phyloP scores from a whole-genome alignment of 2,329 filamentous ascomycete species.

The Paraphaeosphaeria sporulosa region DNA sequence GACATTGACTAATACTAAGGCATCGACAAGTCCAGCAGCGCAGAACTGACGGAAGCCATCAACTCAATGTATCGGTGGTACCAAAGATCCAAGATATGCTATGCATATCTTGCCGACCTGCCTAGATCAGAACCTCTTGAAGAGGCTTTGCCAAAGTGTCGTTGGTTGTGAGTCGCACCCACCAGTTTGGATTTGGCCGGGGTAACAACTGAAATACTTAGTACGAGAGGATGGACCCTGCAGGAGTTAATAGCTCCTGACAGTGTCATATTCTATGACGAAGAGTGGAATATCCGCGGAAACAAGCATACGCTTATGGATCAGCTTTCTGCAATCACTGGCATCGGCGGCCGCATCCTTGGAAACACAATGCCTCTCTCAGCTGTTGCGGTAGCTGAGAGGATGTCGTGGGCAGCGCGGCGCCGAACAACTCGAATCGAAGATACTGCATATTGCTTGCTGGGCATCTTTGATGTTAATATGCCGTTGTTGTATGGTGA shows the following conservation, averaged over 20 bases:
- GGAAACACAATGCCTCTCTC: no score
- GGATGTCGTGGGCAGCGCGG: conserved; percentile 19
- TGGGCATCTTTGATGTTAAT: conserved; percentile 35
- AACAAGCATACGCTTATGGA: background rate
- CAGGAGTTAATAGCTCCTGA: conserved; percentile 18
- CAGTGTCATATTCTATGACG: conserved; percentile 13
- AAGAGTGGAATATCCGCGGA: conserved; percentile 8
- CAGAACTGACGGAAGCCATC: conserved; percentile 7
- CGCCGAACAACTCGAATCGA: conserved; percentile 25
- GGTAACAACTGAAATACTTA: no score
- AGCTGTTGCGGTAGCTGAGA: background rate
- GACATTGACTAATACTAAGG: background rate
- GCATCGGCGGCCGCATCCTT: no score
- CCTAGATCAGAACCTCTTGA: background rate
- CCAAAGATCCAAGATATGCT: background rate
- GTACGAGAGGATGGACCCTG: conserved; percentile 20
- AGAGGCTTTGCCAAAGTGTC: background rate
- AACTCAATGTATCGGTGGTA: conserved; percentile 10
- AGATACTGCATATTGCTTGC: conserved; percentile 37
- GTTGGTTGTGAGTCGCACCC: conserved; percentile 11
- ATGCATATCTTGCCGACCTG: background rate
- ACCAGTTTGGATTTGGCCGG: no score
- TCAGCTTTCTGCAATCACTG: background rate
- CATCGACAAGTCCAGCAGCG: conserved; percentile 11
- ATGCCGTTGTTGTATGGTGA: conserved; percentile 39